Conservation (phyloP, 768 basidiomycete species). For the Phylloporus rhodoxanthus region DNA sequence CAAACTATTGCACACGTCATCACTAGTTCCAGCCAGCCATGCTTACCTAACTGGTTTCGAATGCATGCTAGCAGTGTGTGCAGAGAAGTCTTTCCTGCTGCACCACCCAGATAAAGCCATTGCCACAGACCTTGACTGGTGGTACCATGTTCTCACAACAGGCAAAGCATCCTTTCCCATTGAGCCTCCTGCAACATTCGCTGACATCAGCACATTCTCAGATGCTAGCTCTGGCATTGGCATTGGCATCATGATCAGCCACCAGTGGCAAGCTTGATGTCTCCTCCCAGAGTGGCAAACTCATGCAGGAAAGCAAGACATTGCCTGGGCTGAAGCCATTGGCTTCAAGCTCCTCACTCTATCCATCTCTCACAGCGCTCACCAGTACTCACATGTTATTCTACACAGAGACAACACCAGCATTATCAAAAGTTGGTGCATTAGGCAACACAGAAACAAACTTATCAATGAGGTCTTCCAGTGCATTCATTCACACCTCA, state of each 20-base stretch:
- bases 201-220: constrained; percentile 4
- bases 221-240: constrained; percentile 8
- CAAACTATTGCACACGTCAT: constrained; percentile 9
- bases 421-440: constrained; percentile 16
- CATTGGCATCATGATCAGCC: neutral
- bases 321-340: constrained; percentile 21
- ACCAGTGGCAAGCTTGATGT: neutral
- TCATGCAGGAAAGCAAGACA: constrained; percentile 1
- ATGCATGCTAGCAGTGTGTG: constrained; percentile 28
- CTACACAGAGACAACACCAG: constrained; percentile 14
- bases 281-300: constrained; percentile 12
- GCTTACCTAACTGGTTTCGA: constrained; percentile 41
- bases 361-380: neutral
- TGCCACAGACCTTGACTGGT: neutral
- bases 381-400: neutral
- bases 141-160: neutral
- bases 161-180: no score
- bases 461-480: constrained; percentile 14
- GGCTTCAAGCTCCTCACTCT: neutral
- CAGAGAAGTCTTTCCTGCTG: constrained; percentile 30
- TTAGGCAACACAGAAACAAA: neutral
- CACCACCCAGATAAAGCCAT: neutral
- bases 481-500: neutral
- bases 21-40: constrained; percentile 27
- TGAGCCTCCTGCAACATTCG: neutral